Conservation (phyloP, 1,284 basidiomycete species). For the Coniferiporia weirii region DNA sequence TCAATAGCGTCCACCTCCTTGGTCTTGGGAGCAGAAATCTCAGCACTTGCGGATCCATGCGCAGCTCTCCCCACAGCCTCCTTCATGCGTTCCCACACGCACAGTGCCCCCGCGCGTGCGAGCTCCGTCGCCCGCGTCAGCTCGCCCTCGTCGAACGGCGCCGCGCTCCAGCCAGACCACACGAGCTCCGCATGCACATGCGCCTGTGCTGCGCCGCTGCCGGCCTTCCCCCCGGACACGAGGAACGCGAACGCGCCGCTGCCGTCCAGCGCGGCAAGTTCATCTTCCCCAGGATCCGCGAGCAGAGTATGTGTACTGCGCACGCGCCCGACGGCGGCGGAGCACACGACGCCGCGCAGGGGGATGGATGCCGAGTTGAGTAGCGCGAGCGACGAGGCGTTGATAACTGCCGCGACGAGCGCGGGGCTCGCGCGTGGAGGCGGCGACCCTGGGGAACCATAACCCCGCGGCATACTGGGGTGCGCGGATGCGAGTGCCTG, state of each 20-base stretch:
- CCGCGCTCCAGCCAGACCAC: slow-evolving; percentile 52
- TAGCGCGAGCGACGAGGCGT: slow-evolving; percentile 60
- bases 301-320: slow-evolving; percentile 30
- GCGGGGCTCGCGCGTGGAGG: slow-evolving; percentile 19
- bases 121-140: slow-evolving; percentile 40
- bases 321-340: slow-evolving; percentile 48
- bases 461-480: slow-evolving; percentile 20
- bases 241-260: slow-evolving; percentile 66
- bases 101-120: slow-evolving; percentile 40
- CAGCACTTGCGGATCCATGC: not conserved
- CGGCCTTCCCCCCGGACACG: slow-evolving; percentile 36
- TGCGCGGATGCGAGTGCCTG: slow-evolving; percentile 44
- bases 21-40: too few relatives aligned
- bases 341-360: slow-evolving; percentile 64
- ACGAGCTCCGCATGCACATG: slow-evolving; percentile 31
- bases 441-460: not conserved
- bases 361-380: slow-evolving; percentile 64
- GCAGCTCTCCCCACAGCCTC: slow-evolving; percentile 16
- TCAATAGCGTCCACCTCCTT: too few relatives aligned
- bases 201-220: slow-evolving; percentile 11
- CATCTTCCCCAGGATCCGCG: slow-evolving; percentile 49
- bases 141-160: slow-evolving; percentile 36
- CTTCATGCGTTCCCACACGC: slow-evolving; percentile 46
- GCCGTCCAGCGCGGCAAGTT: slow-evolving; percentile 34
- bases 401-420: slow-evolving; percentile 56